Conservation (phyloP, 495 filamentous ascomycete genomes). For the Endocarpon pusillum region DNA sequence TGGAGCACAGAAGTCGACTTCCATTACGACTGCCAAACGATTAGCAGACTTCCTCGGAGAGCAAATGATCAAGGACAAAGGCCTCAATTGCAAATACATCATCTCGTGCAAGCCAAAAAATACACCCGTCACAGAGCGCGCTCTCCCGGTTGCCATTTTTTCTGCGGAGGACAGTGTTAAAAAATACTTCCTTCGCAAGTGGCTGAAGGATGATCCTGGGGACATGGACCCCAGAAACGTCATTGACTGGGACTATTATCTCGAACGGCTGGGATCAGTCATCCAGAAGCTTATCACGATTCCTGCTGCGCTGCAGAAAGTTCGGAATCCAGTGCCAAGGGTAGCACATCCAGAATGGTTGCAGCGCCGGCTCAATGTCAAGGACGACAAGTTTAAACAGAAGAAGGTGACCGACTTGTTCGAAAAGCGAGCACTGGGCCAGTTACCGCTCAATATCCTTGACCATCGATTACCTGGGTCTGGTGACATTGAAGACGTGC, state of each 20-base stretch:
- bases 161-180: slow-evolving; percentile 80
- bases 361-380: slow-evolving; percentile 77
- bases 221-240: slow-evolving; percentile 81
- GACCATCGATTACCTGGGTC: slow-evolving; percentile 34
- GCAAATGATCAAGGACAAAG: slow-evolving; percentile 98
- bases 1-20: slow-evolving; percentile 85
- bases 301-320: slow-evolving; percentile 85
- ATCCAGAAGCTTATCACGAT: slow-evolving; percentile 99
- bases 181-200: slow-evolving; percentile 79
- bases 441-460: slow-evolving; percentile 52
- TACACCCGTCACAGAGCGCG: slow-evolving; percentile 86
- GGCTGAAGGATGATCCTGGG: slow-evolving; percentile 83
- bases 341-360: slow-evolving; percentile 95
- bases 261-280: slow-evolving; percentile 84
- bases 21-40: slow-evolving; percentile 93
- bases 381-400: slow-evolving; percentile 95
- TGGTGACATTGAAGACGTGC: slow-evolving; percentile 78
- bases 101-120: slow-evolving; percentile 75
- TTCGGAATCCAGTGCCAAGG: slow-evolving; percentile 83
- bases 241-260: slow-evolving; percentile 94
- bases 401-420: slow-evolving; percentile 97
- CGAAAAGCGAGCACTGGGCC: slow-evolving; percentile 53
- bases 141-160: slow-evolving; percentile 92
- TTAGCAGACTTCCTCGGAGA: slow-evolving; percentile 92
- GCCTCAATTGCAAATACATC: slow-evolving; percentile 97